phyloP scores from a whole-genome alignment of 148 eudicot species.

The Arctostaphylos glauca region DNA sequence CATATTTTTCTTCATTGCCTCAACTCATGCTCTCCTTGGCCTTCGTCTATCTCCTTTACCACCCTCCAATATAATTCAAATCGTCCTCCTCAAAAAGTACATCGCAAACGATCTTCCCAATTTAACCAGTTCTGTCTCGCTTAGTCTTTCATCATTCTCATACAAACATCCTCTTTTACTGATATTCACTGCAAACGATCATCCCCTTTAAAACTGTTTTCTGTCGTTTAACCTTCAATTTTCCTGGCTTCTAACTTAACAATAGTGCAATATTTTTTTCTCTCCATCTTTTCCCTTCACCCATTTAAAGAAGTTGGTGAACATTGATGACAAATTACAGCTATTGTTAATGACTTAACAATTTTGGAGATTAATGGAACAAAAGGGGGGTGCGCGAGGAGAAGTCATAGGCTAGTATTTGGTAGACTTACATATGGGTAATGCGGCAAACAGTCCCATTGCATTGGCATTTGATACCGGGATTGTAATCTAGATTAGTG shows the following conservation, averaged over 20 bases:
- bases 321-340: neutral
- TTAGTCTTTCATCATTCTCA: neutral
- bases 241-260: neutral
- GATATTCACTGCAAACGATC: too few relatives aligned
- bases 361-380: neutral
- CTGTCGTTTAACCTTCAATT: too few relatives aligned
- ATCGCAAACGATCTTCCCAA: neutral
- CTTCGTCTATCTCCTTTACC: neutral
- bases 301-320: neutral
- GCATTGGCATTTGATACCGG: slow-evolving; percentile 72
- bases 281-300: neutral
- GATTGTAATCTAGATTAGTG: slow-evolving; percentile 28
- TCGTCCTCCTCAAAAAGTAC: neutral
- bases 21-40: neutral
- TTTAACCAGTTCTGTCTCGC: neutral
- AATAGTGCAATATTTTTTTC: neutral
- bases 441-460: slow-evolving; percentile 55
- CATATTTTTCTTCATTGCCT: neutral
- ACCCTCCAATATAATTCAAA: neutral
- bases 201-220: too few relatives aligned
- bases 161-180: too few relatives aligned
- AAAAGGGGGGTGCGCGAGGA: neutral
- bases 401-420: neutral
- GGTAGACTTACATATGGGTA: slow-evolving; percentile 40
- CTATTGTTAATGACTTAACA: neutral